These are phyloP conservation scores for Silybum marianum DNA, from an alignment of 129 eudicot species.

Conservation along the genomic window DNA sequence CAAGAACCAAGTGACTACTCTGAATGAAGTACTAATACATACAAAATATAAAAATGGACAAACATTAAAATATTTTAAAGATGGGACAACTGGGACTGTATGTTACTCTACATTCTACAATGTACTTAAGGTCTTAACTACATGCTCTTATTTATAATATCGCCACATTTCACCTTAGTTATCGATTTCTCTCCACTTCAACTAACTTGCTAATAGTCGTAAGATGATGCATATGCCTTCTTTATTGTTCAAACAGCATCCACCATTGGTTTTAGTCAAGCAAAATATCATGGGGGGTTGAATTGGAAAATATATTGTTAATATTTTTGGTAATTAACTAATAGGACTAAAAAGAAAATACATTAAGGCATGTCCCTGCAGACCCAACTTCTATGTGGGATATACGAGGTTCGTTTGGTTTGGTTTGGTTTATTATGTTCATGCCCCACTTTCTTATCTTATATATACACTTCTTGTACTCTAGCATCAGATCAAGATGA, in stretches of 20 bases:
- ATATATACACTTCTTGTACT: neutral
- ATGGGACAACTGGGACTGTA: neutral
- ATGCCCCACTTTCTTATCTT: constrained; percentile 1
- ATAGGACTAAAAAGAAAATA: constrained; percentile 1
- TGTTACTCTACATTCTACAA: constrained; percentile 1
- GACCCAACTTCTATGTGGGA: neutral
- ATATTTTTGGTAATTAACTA: neutral
- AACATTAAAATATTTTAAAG: neutral
- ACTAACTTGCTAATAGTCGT: constrained; percentile 6
- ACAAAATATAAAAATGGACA: neutral
- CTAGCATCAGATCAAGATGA: constrained; percentile 11
- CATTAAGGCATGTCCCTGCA: constrained; percentile 4
- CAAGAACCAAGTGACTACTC: neutral
- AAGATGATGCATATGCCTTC: neutral
- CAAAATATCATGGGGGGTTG: neutral
- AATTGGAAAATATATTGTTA: neutral
- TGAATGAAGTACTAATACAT: neutral
- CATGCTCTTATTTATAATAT: neutral
- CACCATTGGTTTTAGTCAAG: constrained; percentile 1
- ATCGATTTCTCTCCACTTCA: constrained; percentile 5
- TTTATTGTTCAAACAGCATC: constrained; percentile 8
- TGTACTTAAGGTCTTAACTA: constrained; percentile 14
- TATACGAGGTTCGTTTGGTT: neutral
- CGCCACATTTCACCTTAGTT: neutral
- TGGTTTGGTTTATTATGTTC: neutral